Base-by-base conservation (phyloP, 2,329 filamentous ascomycete genomes). In the Myrmaecium sp. region DNA sequence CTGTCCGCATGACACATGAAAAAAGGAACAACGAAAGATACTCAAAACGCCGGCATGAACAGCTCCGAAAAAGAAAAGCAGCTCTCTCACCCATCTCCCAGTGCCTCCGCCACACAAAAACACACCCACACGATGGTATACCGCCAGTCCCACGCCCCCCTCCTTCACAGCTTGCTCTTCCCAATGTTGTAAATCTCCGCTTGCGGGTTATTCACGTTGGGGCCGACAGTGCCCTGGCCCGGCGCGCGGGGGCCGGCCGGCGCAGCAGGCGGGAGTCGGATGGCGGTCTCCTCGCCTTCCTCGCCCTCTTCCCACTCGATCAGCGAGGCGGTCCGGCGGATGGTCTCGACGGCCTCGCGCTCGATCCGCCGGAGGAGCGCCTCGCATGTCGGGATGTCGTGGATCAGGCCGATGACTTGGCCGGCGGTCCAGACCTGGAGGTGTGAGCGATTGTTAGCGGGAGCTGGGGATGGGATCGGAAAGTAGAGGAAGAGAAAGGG, bases 391-490 rank as follows among this genome's bases (percentile, higher is more conserved):
- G 59, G 59, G 17, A 63, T 57, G 31, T 63, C 59, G 31, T 64
- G 56, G 33, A 64, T 64, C 9, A 64, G 43, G 6, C 60, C 60
- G 25, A 98, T 93, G 38, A 95, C 86, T 51, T 94, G 86, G 7
- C 89, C 89, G 6, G 86, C 83, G 12, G 89, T 95, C 89, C 89
- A 98, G 20, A 94, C 79, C 78, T 86, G 41, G 20, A n/a, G 13
- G 26, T 37, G 39, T 30, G 34, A 16, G n/a, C 13, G 10, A 19
- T 9, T 11, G 11, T 20, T 20, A 20, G 18, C 8, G 19, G 10
- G 16, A 12, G 11, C n/a, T 23, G 22, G 12, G 28, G 24, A 34
- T 15, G 13, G 21, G 29, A 41, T 28, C 40, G 12, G 8, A 31
- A 30, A 14, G n/a, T n/a, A n/a, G 18, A 14, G 19, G 9, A 18